Evolutionary conservation across 805 yeast species (phyloP), one percentile per base, ranked within the genome.

Genomic region (Suhomyces vadensis): DNA sequence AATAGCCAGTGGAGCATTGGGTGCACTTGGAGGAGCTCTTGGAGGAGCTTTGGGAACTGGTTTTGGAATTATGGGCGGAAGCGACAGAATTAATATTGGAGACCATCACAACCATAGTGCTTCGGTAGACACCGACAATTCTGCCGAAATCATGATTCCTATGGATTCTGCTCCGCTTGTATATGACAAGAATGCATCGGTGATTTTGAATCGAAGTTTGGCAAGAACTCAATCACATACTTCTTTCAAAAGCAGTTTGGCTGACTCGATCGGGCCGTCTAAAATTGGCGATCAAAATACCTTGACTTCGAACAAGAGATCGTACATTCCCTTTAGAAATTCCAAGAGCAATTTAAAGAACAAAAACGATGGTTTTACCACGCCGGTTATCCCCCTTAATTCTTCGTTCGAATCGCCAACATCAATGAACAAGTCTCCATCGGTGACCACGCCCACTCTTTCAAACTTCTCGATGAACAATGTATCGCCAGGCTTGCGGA

Each of bases 111-210:
- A 60, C 22, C 78, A 77, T 49, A 70, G 69, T 49, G 74, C 74
- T 2, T 83, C 92, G 1, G 69, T 75, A 29, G 95, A 85, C 48
- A 85, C 92, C 0, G 73, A 71, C 41, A 71, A 56, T 31, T 69
- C 74, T 3, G 60, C 63, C 38, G 68, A 60, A 17, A 73, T 73
- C 20, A 61, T 73, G 3, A 70, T 74, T 16, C 79, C 81, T n/a
- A 73, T 74, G 50, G 90, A 84, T 49, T 79, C 85, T 2, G 90
- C 84, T 1, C 91, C 94, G 0, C 86, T 82, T 55, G 75, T 86
- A 0, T 86, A 86, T 57, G 95, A 86, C 58, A 84, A 83, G 61
- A 85, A 85, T 60, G 94, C 85, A 1, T 81, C 88, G 22, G 77
- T 81, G n/a, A 83, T 86, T 38, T 69, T 86, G 57, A 85, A 84